Conservation (phyloP, 306 rosid genomes). For the Fragaria iinumae region DNA sequence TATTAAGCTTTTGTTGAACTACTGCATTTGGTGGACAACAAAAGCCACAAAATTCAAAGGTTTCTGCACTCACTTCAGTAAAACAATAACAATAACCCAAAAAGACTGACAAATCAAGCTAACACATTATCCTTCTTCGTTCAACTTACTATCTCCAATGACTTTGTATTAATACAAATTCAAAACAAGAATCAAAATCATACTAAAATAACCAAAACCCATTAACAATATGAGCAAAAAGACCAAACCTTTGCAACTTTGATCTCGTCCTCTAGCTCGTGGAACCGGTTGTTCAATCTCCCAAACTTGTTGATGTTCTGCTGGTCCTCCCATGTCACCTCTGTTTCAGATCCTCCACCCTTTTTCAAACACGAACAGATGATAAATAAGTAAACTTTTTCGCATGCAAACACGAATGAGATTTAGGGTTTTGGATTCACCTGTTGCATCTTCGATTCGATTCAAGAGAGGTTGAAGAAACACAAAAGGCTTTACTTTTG, state of each 20-base stretch:
- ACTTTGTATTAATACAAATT: background rate
- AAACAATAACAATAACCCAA: background rate
- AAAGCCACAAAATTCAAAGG: background rate
- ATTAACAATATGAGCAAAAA: background rate
- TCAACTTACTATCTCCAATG: background rate
- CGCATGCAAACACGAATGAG: background rate
- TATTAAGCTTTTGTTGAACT: background rate
- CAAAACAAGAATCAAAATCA: background rate
- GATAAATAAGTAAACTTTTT: background rate
- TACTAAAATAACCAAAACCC: background rate
- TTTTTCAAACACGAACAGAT: background rate
- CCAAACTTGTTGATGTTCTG: slow-evolving; percentile 87
- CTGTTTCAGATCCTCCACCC: slow-evolving; percentile 84
- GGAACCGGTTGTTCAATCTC: slow-evolving; percentile 80
- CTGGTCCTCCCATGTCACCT: slow-evolving; percentile 91
- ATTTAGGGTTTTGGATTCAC: slow-evolving; percentile 19
- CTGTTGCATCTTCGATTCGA: slow-evolving; percentile 33
- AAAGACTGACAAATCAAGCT: background rate
- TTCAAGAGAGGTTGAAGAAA: slow-evolving; percentile 10
- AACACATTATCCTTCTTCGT: background rate
- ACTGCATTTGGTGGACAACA: background rate
- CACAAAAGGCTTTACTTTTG: background rate
- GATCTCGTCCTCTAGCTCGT: slow-evolving; percentile 92
- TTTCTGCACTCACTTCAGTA: background rate
- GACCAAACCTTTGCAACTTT: slow-evolving; percentile 61